Percentiles rank a stretch among this genome's conserved stretches.
Evolutionary conservation across 2,329 filamentous ascomycete species (phyloP).

Genomic region (Davidsoniella virescens): DNA sequence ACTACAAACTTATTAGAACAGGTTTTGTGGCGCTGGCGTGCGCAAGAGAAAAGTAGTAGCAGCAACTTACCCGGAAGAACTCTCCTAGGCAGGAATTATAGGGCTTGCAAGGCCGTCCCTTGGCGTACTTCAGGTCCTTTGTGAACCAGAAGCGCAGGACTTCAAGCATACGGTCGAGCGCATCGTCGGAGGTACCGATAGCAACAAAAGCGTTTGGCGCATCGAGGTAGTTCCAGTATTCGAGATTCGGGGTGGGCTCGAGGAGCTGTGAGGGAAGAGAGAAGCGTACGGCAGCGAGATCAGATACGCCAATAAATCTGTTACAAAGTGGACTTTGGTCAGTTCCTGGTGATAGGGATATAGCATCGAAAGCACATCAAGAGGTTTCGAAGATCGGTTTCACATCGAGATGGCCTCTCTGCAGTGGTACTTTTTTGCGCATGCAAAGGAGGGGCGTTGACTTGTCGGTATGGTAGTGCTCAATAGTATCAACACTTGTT

Average conservation of each 20-base stretch:
- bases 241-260: constrained; percentile 89
- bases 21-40: not conserved
- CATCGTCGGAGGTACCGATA: constrained; percentile 78
- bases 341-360: not conserved
- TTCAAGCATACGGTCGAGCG: constrained; percentile 84
- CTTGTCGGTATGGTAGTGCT: no score
- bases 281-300: constrained; percentile 91
- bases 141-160: constrained; percentile 97
- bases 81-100: constrained; percentile 96
- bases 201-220: constrained; percentile 75
- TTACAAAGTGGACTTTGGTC: not conserved
- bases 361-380: not conserved
- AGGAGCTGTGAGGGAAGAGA: constrained; percentile 89
- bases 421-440: no score
- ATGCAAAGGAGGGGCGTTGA: no score
- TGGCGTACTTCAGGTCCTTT: constrained; percentile 97
- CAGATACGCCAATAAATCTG: constrained; percentile 89
- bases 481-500: no score
- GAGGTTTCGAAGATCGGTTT: not conserved
- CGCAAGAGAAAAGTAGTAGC: not conserved
- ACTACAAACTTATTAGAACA: constrained; percentile 31
- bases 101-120: constrained; percentile 95
- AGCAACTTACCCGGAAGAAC: constrained; percentile 67
- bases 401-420: not conserved
- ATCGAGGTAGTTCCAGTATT: constrained; percentile 99